A percentile compares a stretch with the other conserved stretches of the same genome.
Evolutionary conservation across 495 filamentous ascomycete species (phyloP).

Genomic region (Delitschia confertaspora): DNA sequence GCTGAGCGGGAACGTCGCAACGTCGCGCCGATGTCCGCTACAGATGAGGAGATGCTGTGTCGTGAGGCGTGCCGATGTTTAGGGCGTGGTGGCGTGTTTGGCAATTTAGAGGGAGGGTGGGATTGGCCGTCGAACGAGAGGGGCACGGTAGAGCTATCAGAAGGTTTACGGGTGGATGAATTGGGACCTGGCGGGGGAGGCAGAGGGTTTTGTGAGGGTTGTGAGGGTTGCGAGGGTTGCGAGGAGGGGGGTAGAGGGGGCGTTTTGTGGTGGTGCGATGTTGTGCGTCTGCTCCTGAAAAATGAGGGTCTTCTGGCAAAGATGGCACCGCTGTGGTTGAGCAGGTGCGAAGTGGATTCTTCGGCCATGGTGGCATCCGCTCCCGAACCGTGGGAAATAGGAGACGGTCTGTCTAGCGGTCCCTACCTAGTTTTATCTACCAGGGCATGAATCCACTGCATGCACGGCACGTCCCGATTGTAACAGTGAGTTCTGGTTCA

Average conservation of each 20-base stretch:
- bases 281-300: slow-evolving; percentile 12
- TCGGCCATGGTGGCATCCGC: neutral
- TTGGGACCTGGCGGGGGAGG: neutral
- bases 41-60: slow-evolving; percentile 27
- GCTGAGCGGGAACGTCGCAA: slow-evolving; percentile 25
- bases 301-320: slow-evolving; percentile 21
- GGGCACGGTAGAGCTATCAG: neutral
- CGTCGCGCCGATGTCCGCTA: slow-evolving; percentile 24
- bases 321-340: slow-evolving; percentile 3
- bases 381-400: slow-evolving; percentile 2
- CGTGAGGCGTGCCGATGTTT: slow-evolving; percentile 6
- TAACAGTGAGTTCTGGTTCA: no score
- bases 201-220: neutral
- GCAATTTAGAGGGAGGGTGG: slow-evolving; percentile 10
- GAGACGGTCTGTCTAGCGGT: neutral
- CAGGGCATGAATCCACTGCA: no score
- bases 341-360: neutral
- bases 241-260: slow-evolving; percentile 1
- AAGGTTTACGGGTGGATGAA: neutral
- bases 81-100: slow-evolving; percentile 18
- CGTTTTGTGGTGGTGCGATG: neutral
- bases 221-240: neutral
- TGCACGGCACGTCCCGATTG: no score
- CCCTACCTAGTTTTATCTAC: neutral
- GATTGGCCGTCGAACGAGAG: slow-evolving; percentile 11